Base-by-base conservation (phyloP, 352 stramenopile genomes). In the Globisporangium heterothallicum region DNA sequence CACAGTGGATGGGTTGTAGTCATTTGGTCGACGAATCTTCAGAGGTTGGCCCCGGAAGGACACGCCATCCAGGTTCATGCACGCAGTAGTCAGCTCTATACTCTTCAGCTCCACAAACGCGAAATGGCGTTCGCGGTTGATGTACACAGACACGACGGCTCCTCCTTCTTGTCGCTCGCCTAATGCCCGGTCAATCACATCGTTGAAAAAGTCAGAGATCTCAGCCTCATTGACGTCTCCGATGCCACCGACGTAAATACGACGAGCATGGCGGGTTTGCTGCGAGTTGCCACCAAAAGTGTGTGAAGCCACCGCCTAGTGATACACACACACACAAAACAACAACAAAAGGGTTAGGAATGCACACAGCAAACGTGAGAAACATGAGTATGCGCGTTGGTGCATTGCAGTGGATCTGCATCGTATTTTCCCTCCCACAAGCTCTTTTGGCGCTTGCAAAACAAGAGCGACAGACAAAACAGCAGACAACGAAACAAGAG, bases 81-180 rank as follows among this genome's bases (percentile, higher is more conserved):
- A 98, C 4, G 95, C 88, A 6, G 93, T 98, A 25, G 94, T 96
- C 42, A 99, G 88, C 66, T 98, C 96, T 53, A 99, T 97, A 12
- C 75, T 97, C 58, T 88, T 92, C 58, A 99, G 96, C 78, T 99
- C 96, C 24, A 99, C 82, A 63, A 99, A 99, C 16, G 92, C 95
- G 56, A 98, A 99, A 35, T 96, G 86, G 46, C 95, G 90, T 60
- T 98, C 94, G 47, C 82, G 72, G 71, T 99, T 98, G 53, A 98
- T 97, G 70, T 98, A 98, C 7, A 98, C 83, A 22, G 79, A 91
- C 43, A 91, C 79, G 18, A 93, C 83, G 6, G 75, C 77, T 38
- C 83, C 83, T 36, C 81, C 78, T 32, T 91, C 76, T 53, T 88
- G 76, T 18, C 71, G 74, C 53, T 89, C 78, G 25, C 72, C 84